A percentile compares a stretch with the other conserved stretches of the same genome.
Conservation (phyloP, 129 eudicot genomes). For the Saussurea involucrata region DNA sequence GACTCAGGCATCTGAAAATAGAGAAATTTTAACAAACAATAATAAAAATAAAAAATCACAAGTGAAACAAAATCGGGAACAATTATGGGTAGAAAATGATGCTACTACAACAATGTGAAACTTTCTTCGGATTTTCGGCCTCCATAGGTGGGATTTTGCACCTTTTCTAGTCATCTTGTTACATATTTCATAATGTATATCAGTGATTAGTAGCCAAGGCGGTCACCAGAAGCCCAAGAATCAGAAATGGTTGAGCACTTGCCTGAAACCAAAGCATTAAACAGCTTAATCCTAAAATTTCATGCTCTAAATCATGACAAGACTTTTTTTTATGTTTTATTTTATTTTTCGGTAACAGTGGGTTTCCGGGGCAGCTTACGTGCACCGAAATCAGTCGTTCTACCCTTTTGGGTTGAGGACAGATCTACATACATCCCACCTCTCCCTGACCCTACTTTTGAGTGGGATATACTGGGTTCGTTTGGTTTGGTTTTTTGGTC, state of each 20-base stretch:
- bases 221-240: constrained; percentile 78
- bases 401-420: not conserved
- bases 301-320: not conserved
- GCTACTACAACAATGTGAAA: constrained; percentile 13
- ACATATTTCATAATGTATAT: constrained; percentile 17
- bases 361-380: too few species aligned
- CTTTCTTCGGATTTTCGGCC: constrained; percentile 1
- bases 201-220: constrained; percentile 77
- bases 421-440: not conserved
- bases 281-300: not conserved
- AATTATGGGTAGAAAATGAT: constrained; percentile 10
- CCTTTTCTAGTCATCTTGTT: constrained; percentile 18
- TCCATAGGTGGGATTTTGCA: constrained; percentile 4
- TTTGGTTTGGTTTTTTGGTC: not conserved
- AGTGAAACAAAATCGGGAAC: not conserved
- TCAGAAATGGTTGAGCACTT: constrained; percentile 91
- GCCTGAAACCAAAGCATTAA: constrained; percentile 57
- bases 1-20: not conserved
- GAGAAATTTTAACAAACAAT: not conserved
- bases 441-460: not conserved
- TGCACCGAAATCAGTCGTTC: not conserved
- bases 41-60: not conserved
- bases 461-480: not conserved
- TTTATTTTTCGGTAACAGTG: too few species aligned
- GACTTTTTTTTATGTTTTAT: not conserved